Evolutionary conservation across 2,329 filamentous ascomycete genomes (phyloP), one percentile per base, ranked within the genome.

Genomic region (Penicillium fuscoglaucum): DNA sequence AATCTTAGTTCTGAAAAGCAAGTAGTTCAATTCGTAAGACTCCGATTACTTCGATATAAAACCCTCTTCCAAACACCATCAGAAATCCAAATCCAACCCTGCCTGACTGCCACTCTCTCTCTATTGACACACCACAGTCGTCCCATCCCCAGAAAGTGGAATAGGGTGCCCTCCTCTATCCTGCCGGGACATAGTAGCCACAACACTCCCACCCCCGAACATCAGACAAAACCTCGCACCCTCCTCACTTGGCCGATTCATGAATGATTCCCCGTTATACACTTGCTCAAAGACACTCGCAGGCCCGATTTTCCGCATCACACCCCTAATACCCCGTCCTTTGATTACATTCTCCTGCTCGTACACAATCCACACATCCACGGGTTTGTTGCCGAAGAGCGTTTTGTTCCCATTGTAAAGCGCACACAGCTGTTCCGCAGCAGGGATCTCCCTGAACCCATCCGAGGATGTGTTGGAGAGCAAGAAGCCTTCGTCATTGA

Each of bases 361-460:
- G 24, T 52, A 56, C 17, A 56, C 47, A 29, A 50, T 56, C 54
- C 47, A 52, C 39, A 52, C 21, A 26, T n/a, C 12, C 7, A 51
- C 54, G 1, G 24, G 7, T 24, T 45, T 24, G 39, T 56, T 52
- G n/a, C 29, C n/a, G 26, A 56, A 56, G 6, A 52, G 3, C 10
- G 24, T 1, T 13, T 31, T 37, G 39, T 24, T 15, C 4, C 2
- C 7, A 6, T 15, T n/a, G n/a, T 56, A 56, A 1, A 28, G 13
- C 3, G 6, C 6, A 17, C 54, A 56, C 6, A 56, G 4, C 3
- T 8, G 29, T 10, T 13, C 9, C 19, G 37, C 39, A 4, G 46
- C 39, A 28, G 21, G 15, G 4, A n/a, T 19, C 24, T 56, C 53
- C n/a, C 28, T n/a, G 17, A 13, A n/a, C 28, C n/a, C 26, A 2